Conservation (phyloP, 2,329 filamentous ascomycete genomes). For the Juglanconis juglandina region DNA sequence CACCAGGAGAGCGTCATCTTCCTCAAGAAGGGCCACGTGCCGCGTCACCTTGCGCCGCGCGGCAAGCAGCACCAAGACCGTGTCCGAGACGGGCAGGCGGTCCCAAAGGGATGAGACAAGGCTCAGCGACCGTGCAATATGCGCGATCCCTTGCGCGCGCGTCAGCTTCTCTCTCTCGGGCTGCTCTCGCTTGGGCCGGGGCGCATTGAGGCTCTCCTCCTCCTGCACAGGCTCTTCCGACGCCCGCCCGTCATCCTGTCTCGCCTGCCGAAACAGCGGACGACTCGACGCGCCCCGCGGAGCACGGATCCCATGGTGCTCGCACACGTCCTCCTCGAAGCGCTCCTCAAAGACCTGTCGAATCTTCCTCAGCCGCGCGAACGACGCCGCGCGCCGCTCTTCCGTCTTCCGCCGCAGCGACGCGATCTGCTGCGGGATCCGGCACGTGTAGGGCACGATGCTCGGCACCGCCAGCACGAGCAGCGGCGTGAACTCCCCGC, state of each 20-base stretch:
- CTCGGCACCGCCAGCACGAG: slow-evolving; percentile 67
- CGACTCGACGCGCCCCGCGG: no score
- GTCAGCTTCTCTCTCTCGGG: background rate
- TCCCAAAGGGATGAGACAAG: slow-evolving; percentile 50
- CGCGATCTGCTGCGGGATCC: slow-evolving; percentile 72
- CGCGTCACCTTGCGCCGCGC: slow-evolving; percentile 51
- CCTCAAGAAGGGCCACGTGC: slow-evolving; percentile 60
- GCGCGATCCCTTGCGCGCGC: slow-evolving; percentile 23
- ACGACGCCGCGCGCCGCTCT: slow-evolving; percentile 46
- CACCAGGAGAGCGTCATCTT: slow-evolving; percentile 68
- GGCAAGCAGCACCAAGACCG: slow-evolving; percentile 45
- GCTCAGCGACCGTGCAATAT: slow-evolving; percentile 41
- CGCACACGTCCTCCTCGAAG: background rate
- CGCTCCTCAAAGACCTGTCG: no score
- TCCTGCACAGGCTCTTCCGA: background rate
- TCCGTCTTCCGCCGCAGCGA: slow-evolving; percentile 53
- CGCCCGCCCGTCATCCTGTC: no score
- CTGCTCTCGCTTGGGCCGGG: background rate
- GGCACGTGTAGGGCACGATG: slow-evolving; percentile 76
- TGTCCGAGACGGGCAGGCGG: slow-evolving; percentile 33
- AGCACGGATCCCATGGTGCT: background rate
- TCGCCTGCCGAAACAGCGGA: no score
- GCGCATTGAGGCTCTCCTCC: background rate
- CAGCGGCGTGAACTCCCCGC: slow-evolving; percentile 83
- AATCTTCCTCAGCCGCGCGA: slow-evolving; percentile 35